A percentile compares a stretch with the other conserved stretches of the same genome.
Conservation (phyloP, 768 basidiomycete genomes). For the Cystobasidium onofrii region DNA sequence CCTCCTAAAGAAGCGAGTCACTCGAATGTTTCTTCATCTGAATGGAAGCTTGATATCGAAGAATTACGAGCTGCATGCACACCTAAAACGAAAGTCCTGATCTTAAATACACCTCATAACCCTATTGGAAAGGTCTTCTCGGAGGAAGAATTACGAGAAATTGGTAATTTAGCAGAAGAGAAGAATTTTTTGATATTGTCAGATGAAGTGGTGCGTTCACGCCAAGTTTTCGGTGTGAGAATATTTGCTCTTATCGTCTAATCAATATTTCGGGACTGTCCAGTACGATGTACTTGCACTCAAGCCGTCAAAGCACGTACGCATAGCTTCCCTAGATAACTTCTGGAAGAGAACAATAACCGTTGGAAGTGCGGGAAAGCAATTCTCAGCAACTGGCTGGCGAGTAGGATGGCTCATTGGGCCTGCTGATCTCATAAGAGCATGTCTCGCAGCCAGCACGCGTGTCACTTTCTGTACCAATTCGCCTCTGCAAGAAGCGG, state of each 20-base stretch:
- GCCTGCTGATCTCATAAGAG: slow-evolving; percentile 67
- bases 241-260: too few species aligned
- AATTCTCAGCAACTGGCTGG: slow-evolving; percentile 96
- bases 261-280: too few species aligned
- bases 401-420: slow-evolving; percentile 94
- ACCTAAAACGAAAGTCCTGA: slow-evolving; percentile 68
- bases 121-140: slow-evolving; percentile 95
- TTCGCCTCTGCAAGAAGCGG: slow-evolving; percentile 89
- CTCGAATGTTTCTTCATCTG: slow-evolving; percentile 53
- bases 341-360: slow-evolving; percentile 99
- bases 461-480: slow-evolving; percentile 94
- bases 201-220: slow-evolving; percentile 78
- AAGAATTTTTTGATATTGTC: slow-evolving; percentile 85
- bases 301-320: slow-evolving; percentile 76
- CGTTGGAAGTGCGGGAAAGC: slow-evolving; percentile 54
- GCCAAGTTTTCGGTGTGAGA: neutral
- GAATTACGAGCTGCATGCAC: slow-evolving; percentile 82
- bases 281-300: slow-evolving; percentile 91
- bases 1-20: slow-evolving; percentile 58
- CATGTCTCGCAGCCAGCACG: slow-evolving; percentile 76
- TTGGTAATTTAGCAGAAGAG: slow-evolving; percentile 80
- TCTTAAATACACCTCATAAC: slow-evolving; percentile 61
- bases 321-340: slow-evolving; percentile 86
- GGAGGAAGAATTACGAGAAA: slow-evolving; percentile 66
- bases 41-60: slow-evolving; percentile 85